These are phyloP conservation scores for Batkoa obscura DNA, from an alignment of 371 early-diverging fungal species.

Conservation along the genomic window DNA sequence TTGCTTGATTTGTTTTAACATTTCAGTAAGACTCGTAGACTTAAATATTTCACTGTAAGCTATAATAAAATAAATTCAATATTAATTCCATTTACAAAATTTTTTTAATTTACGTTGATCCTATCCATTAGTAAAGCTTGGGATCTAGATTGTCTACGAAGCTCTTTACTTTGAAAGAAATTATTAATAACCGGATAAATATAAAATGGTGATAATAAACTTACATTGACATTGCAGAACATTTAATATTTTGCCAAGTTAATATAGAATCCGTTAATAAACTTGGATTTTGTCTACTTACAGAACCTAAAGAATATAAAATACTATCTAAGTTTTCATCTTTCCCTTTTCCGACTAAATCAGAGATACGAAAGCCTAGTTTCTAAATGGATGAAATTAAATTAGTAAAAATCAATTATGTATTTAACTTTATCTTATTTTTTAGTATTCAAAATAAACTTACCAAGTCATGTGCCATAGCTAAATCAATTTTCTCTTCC, in stretches of 20 bases:
- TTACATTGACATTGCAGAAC: background rate
- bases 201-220: background rate
- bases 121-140: background rate
- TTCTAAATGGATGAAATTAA: background rate
- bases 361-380: background rate
- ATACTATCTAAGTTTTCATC: background rate
- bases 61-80: background rate
- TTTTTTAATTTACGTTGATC: background rate
- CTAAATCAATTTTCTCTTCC: background rate
- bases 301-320: background rate
- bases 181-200: background rate
- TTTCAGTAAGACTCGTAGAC: background rate
- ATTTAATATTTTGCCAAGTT: conserved; percentile 1
- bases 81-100: background rate
- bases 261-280: background rate
- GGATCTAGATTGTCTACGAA: background rate
- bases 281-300: background rate
- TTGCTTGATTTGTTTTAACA: background rate
- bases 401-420: background rate
- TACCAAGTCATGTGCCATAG: background rate
- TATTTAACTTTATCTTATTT: background rate
- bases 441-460: background rate
- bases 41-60: background rate
- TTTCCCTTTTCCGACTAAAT: background rate
- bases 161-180: too few relatives aligned